A percentile compares a stretch with the other conserved stretches of the same genome.
phyloP scores from a whole-genome alignment of 345 rosid genomes.

The Conringia planisiliqua region DNA sequence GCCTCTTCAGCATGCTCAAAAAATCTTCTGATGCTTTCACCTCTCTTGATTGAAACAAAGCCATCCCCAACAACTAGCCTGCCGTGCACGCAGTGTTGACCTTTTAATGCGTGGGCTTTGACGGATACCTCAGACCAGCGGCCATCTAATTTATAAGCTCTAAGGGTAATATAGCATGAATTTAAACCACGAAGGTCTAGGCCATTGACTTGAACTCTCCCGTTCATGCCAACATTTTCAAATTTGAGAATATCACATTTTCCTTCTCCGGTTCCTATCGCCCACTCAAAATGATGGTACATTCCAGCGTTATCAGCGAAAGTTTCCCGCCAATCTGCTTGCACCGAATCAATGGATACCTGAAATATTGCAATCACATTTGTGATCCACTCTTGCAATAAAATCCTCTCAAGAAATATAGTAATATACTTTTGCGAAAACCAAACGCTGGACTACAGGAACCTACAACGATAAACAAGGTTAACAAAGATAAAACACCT shows the following conservation, averaged over 20 bases:
- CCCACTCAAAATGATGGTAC: constrained; percentile 97
- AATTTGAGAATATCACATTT: constrained; percentile 81
- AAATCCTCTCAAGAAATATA: background rate
- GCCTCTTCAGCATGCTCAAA: constrained; percentile 97
- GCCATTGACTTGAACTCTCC: constrained; percentile 69
- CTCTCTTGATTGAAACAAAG: constrained; percentile 74
- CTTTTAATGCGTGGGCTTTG: constrained; percentile 85
- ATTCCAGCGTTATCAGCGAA: constrained; percentile 71
- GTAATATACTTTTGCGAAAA: background rate
- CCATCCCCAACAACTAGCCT: constrained; percentile 97
- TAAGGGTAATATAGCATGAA: constrained; percentile 80
- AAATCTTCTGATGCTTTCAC: constrained; percentile 76
- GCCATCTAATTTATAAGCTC: constrained; percentile 88
- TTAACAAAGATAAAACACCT: constrained; percentile 46
- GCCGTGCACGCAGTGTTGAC: constrained; percentile 83
- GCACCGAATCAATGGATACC: constrained; percentile 72
- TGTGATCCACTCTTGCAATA: background rate
- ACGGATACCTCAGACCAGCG: constrained; percentile 81
- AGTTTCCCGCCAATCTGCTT: constrained; percentile 81
- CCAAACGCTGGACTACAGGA: background rate
- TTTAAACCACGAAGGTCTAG: constrained; percentile 58
- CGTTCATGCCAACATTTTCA: constrained; percentile 79
- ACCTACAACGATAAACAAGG: background rate
- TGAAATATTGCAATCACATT: constrained; percentile 33
- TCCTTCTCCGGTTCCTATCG: constrained; percentile 91